Conservation (phyloP, 306 rosid genomes). For the Vigna trinervia region DNA sequence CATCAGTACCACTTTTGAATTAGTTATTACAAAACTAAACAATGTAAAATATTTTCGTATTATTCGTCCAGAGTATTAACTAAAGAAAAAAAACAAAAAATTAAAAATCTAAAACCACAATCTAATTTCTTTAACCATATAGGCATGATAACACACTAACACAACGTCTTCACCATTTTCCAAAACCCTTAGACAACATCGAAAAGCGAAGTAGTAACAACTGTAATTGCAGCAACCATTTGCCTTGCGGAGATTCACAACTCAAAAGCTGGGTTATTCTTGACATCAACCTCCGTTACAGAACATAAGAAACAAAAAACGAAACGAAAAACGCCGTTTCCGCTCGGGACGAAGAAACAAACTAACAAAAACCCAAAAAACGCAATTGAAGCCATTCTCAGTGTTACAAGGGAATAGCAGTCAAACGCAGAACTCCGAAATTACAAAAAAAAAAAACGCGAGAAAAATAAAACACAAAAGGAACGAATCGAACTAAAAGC, state of each 20-base stretch:
- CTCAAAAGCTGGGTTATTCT: not conserved
- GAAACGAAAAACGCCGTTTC: not conserved
- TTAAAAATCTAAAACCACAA: conserved; percentile 8
- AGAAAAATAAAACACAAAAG: not conserved
- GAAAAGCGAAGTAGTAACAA: conserved; percentile 20
- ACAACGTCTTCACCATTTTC: not conserved
- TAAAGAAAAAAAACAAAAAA: not conserved
- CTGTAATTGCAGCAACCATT: conserved; percentile 12
- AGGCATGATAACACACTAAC: not conserved
- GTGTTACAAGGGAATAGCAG: too few relatives aligned
- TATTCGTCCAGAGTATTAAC: too few relatives aligned
- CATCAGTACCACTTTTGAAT: not conserved
- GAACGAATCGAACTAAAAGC: not conserved
- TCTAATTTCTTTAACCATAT: conserved; percentile 15
- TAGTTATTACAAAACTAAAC: too few relatives aligned
- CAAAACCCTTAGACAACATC: not conserved
- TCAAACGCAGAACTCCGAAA: not conserved
- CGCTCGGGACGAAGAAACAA: not conserved
- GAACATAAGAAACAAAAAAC: not conserved
- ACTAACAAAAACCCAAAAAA: not conserved
- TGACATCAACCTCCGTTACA: not conserved
- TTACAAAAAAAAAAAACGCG: not conserved
- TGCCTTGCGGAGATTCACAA: conserved; percentile 3
- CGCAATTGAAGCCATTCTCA: not conserved
- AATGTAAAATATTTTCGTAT: too few relatives aligned